These are phyloP conservation scores for Blastocrithidia nonstop DNA, from an alignment of 208 protist species.

Conservation along the genomic window DNA sequence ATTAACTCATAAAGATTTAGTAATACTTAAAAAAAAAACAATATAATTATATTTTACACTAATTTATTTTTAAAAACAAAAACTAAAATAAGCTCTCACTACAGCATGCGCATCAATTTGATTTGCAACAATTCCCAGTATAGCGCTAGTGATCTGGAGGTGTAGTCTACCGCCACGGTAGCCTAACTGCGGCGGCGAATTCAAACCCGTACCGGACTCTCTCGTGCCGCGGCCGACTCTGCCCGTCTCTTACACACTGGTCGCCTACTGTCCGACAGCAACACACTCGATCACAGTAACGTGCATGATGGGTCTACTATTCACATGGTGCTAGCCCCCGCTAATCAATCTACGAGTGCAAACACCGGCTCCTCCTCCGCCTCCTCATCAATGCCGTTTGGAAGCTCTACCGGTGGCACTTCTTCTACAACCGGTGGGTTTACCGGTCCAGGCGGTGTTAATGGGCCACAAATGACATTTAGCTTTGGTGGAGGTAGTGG, in stretches of 20 bases:
- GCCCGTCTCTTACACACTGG: slow-evolving; percentile 20
- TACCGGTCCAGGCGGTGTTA: no score
- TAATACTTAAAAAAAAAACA: background rate
- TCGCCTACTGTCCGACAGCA: slow-evolving; percentile 10
- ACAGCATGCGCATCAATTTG: slow-evolving; percentile 9
- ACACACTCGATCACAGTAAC: slow-evolving; percentile 13
- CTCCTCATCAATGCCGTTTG: no score
- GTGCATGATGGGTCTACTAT: slow-evolving; percentile 16
- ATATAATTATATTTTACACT: no score
- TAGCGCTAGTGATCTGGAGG: slow-evolving; percentile 18
- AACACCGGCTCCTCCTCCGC: slow-evolving; percentile 2
- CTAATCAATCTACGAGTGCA: no score
- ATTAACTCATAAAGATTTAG: slow-evolving; percentile 2
- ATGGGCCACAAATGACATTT: no score
- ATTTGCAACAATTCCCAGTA: slow-evolving; percentile 5
- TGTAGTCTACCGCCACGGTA: slow-evolving; percentile 18
- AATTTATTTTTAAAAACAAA: background rate
- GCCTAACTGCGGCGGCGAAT: slow-evolving; percentile 19
- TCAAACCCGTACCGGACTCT: slow-evolving; percentile 10
- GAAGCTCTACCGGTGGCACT: slow-evolving; percentile 5
- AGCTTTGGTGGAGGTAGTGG: background rate
- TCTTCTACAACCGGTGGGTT: background rate
- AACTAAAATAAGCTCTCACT: background rate
- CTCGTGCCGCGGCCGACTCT: slow-evolving; percentile 3
- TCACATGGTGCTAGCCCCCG: slow-evolving; percentile 21